A percentile compares a stretch with the other conserved stretches of the same genome.
Conservation (phyloP, 441 rosid species). For the Erodium texanum region DNA sequence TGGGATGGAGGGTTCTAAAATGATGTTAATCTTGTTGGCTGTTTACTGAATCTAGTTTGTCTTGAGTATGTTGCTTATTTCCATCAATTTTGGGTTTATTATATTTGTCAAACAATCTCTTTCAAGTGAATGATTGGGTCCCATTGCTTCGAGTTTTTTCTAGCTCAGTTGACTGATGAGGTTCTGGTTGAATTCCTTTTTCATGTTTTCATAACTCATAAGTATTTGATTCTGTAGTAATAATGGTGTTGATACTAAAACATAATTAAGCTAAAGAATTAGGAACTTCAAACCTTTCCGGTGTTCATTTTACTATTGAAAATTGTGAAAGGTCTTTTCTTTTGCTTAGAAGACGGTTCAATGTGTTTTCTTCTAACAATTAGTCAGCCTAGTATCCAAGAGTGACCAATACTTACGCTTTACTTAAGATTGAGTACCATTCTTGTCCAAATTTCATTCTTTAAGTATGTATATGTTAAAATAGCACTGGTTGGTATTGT, state of each 20-base stretch:
- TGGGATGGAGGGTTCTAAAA: background rate
- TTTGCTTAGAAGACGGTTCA: background rate
- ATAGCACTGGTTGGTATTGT: background rate
- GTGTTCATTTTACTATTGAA: background rate
- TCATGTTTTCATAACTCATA: background rate
- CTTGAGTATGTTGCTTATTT: background rate
- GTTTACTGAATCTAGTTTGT: background rate
- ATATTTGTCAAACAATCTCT: background rate
- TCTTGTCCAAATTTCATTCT: background rate
- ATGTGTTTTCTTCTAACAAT: background rate
- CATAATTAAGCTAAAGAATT: background rate
- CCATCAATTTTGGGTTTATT: background rate
- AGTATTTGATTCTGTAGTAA: background rate
- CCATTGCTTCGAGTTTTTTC: background rate
- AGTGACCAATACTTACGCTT: background rate
- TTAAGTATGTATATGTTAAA: background rate
- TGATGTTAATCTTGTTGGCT: background rate
- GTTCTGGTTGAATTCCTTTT: background rate
- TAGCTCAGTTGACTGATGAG: background rate
- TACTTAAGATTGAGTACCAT: background rate
- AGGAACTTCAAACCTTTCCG: background rate
- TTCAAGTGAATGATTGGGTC: background rate
- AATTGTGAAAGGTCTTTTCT: background rate
- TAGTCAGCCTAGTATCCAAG: background rate
- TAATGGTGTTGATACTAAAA: background rate